Evolutionary conservation across 164 flowering plant species (phyloP).

Genomic region (Tinospora cordifolia): DNA sequence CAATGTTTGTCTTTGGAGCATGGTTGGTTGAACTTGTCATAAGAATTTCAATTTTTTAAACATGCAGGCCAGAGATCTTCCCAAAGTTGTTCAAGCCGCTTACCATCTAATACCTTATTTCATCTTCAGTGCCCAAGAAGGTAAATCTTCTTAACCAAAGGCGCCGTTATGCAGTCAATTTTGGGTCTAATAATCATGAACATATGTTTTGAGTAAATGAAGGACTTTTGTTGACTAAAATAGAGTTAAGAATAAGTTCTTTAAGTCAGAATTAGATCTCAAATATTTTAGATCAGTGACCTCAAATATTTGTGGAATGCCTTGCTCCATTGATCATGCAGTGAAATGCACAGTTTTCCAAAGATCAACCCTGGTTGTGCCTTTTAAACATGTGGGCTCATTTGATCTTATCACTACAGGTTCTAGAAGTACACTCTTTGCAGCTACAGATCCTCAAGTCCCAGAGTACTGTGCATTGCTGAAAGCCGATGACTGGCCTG

Average conservation of each 20-base stretch:
- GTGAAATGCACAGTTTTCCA: not conserved
- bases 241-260: not conserved
- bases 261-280: not conserved
- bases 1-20: not conserved
- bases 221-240: not conserved
- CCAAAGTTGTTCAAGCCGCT: slow-evolving; percentile 67
- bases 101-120: slow-evolving; percentile 87
- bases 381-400: not conserved
- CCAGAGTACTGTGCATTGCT: slow-evolving; percentile 71
- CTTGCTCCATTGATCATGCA: not conserved
- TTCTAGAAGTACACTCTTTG: slow-evolving; percentile 84
- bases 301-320: not conserved
- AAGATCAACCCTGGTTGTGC: not conserved
- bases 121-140: slow-evolving; percentile 77
- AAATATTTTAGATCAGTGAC: not conserved
- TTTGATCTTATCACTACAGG: slow-evolving; percentile 36
- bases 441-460: slow-evolving; percentile 91
- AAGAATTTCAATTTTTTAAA: slow-evolving; percentile 15
- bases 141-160: slow-evolving; percentile 23
- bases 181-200: not conserved
- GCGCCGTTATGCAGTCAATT: not conserved
- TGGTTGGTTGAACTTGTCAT: not conserved
- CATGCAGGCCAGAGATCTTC: slow-evolving; percentile 88
- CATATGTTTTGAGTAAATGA: slow-evolving; percentile 1
- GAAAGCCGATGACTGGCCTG: slow-evolving; percentile 92